Percentiles rank a stretch among this genome's conserved stretches.
phyloP scores from a whole-genome alignment of 2,329 filamentous ascomycete species.

The Fusarium pseudoanthophilum region DNA sequence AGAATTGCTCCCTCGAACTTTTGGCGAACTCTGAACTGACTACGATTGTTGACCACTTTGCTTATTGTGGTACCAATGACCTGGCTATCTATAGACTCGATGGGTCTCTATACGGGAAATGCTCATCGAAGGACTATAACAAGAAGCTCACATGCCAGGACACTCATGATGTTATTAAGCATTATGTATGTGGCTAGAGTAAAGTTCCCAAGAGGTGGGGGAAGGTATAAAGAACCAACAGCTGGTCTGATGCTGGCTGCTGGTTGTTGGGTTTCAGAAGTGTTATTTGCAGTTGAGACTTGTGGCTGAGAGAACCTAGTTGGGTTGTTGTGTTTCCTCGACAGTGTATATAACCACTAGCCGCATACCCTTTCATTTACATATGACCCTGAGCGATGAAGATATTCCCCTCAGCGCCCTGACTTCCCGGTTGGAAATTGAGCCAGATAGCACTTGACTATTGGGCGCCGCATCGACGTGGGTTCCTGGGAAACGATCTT shows the following conservation, averaged over 20 bases:
- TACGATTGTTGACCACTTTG: not conserved
- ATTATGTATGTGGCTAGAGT: not conserved
- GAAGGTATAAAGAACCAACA: too few species aligned
- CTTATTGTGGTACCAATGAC: not conserved
- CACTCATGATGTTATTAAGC: not conserved
- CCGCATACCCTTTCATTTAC: not conserved
- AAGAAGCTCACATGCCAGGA: not conserved
- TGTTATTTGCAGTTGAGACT: too few species aligned
- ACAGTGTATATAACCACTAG: not conserved
- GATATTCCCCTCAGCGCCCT: not conserved
- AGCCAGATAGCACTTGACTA: not conserved
- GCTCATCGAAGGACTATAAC: not conserved
- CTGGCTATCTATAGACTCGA: not conserved
- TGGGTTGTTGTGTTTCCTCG: not conserved
- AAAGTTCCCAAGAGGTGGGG: not conserved
- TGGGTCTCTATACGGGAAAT: not conserved
- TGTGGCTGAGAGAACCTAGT: too few species aligned
- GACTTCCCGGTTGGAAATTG: not conserved
- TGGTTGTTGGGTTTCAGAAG: not conserved
- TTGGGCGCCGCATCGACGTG: not conserved
- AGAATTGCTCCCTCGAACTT: rapidly evolving
- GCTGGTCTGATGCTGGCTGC: rapidly evolving
- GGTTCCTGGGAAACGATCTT: not conserved
- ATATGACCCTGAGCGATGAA: not conserved
- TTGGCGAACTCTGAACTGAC: rapidly evolving